Percentiles rank a stretch among this genome's conserved stretches.
Evolutionary conservation across 2,329 filamentous ascomycete genomes (phyloP).

Genomic region (Fusarium dimerum): DNA sequence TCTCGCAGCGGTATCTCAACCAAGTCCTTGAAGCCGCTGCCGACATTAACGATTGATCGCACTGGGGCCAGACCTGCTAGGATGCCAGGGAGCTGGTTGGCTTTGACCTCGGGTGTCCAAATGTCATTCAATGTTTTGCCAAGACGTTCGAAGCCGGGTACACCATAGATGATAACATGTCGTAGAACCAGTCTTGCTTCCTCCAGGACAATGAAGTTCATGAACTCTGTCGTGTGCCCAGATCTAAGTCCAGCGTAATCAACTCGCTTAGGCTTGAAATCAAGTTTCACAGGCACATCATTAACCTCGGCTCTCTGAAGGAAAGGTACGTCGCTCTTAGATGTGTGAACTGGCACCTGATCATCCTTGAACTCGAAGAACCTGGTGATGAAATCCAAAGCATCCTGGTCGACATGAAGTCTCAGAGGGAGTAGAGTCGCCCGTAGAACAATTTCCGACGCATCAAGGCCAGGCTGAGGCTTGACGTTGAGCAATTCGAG

Average conservation of each 20-base stretch:
- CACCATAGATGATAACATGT: constrained; percentile 89
- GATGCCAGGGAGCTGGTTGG: constrained; percentile 85
- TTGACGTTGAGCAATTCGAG: constrained; percentile 86
- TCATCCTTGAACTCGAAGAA: constrained; percentile 99
- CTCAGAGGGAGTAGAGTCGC: constrained; percentile 79
- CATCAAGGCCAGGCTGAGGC: constrained; percentile 79
- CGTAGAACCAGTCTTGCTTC: constrained; percentile 82
- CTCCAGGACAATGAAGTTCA: constrained; percentile 96
- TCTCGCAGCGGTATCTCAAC: constrained; percentile 88
- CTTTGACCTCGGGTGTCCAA: constrained; percentile 92
- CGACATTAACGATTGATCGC: constrained; percentile 88
- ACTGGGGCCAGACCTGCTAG: constrained; percentile 87
- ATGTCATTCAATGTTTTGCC: constrained; percentile 91
- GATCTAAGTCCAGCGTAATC: constrained; percentile 92
- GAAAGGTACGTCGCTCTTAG: constrained; percentile 76
- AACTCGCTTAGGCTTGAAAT: constrained; percentile 98
- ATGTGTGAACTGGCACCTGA: constrained; percentile 51
- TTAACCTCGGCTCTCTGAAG: constrained; percentile 88
- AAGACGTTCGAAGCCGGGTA: constrained; percentile 86
- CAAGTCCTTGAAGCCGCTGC: constrained; percentile 81
- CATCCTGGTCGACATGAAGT: constrained; percentile 95
- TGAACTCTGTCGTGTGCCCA: constrained; percentile 94
- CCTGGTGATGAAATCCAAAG: constrained; percentile 91
- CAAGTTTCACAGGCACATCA: constrained; percentile 76
- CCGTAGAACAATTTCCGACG: constrained; percentile 85